Evolutionary conservation across 768 basidiomycete genomes (phyloP), one percentile per base, ranked within the genome.

Genomic region (Russula emetica): DNA sequence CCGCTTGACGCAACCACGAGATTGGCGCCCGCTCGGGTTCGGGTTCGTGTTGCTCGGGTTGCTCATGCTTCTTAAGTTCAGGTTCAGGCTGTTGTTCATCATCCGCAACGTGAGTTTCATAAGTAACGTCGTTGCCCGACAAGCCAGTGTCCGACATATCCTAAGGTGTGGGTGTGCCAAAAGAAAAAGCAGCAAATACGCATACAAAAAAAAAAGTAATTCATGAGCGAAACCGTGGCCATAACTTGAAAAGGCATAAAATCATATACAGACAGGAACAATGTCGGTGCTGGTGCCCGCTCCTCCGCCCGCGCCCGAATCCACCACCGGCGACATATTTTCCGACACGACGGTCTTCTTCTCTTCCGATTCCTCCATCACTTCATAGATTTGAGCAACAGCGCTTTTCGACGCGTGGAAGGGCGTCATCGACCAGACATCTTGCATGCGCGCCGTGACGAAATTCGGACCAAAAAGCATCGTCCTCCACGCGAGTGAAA

Each of bases 251-350:
- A 62, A 67, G 68, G 68, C 72, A 71, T 74, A 79, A 69, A 60
- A 76, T 78, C 77, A 80, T 76, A 76, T 78, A 81, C 79, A 76
- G 76, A 80, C 79, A 78, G 77, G 77, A 73, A 74, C 72, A 66
- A 75, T 71, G 40, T 75, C 74, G 73, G 73, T 66, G 67, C 57
- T 56, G n/a, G 45, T 10, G 14, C 49, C 49, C 13, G 14, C 26
- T 28, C 49, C 49, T 5, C 16, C 64, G 38, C 38, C 14, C 16
- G 38, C 66, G 58, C 50, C 69, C 24, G 66, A 44, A 44, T 52
- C 65, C 49, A 49, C n/a, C 47, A 40, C 10, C 47, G 66, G 56
- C 47, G 53, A 54, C 52, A 52, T 32, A 34, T 68, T 68, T 68
- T 68, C 67, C 52, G 61, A 63, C 57, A 30, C 52, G 36, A 30